These are phyloP conservation scores for Moesziomyces antarcticus DNA, from an alignment of 1,284 basidiomycete species.

Conservation along the genomic window DNA sequence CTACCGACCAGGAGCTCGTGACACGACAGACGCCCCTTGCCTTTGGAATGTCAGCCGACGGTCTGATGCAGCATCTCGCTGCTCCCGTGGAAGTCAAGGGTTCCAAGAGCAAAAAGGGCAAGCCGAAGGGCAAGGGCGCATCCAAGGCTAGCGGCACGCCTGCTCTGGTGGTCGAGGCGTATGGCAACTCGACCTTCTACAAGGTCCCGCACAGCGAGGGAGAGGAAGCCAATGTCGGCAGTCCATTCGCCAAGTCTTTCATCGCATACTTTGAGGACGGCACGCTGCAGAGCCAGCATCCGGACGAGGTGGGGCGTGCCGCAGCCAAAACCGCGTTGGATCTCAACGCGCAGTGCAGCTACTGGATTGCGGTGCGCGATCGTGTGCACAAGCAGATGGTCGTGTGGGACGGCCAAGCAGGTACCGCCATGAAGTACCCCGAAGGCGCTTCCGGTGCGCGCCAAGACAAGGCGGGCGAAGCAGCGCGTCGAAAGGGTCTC, in stretches of 20 bases:
- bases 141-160: constrained; percentile 15
- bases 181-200: constrained; percentile 73
- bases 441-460: constrained; percentile 49
- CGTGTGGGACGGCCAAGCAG: constrained; percentile 77
- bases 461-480: constrained; percentile 28
- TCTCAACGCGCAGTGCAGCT: constrained; percentile 94
- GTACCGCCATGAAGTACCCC: constrained; percentile 69
- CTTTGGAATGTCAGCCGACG: constrained; percentile 51
- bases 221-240: constrained; percentile 91
- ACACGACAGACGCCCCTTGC: constrained; percentile 49
- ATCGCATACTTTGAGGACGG: constrained; percentile 85
- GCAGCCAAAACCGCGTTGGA: constrained; percentile 86
- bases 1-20: constrained; percentile 15
- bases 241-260: constrained; percentile 88
- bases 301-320: constrained; percentile 72
- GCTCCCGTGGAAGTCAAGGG: constrained; percentile 22
- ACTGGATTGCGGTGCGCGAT: constrained; percentile 95
- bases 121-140: constrained; percentile 19
- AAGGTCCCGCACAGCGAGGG: constrained; percentile 97
- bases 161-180: constrained; percentile 29
- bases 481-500: constrained; percentile 79
- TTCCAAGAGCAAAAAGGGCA: constrained; percentile 23
- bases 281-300: constrained; percentile 70
- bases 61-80: constrained; percentile 41
- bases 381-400: constrained; percentile 94